phyloP scores from a whole-genome alignment of 768 basidiomycete species.

The Pleurotus pulmonarius region DNA sequence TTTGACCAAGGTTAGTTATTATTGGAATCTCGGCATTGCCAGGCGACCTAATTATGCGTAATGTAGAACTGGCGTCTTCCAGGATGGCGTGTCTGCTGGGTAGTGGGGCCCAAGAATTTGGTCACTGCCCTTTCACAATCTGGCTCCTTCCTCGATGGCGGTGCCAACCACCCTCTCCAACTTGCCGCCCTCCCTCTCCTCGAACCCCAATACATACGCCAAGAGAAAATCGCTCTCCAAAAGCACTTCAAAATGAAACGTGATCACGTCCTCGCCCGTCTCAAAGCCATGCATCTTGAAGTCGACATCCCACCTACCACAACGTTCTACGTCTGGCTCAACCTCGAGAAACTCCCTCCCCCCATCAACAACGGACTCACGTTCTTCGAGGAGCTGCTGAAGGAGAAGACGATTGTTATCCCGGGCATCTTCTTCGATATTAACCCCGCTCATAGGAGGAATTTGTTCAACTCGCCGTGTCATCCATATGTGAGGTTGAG shows the following conservation, averaged over 20 bases:
- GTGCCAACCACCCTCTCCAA: conserved; percentile 90
- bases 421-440: conserved; percentile 91
- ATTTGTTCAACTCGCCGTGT: conserved; percentile 87
- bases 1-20: conserved; percentile 69
- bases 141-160: conserved; percentile 91
- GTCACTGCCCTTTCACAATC: conserved; percentile 90
- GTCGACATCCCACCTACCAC: conserved; percentile 72
- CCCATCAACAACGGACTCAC: conserved; percentile 91
- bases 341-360: conserved; percentile 70
- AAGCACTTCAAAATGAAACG: conserved; percentile 90
- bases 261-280: conserved; percentile 82
- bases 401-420: conserved; percentile 87
- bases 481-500: conserved; percentile 87
- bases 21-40: neutral
- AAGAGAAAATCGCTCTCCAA: conserved; percentile 82
- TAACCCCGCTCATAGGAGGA: conserved; percentile 77
- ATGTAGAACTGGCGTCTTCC: conserved; percentile 89
- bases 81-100: conserved; percentile 94
- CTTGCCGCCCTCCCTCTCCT: conserved; percentile 84
- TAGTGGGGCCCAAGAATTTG: conserved; percentile 85
- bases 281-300: conserved; percentile 73
- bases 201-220: conserved; percentile 59
- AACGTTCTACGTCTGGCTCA: conserved; percentile 96
- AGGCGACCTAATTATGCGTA: neutral
- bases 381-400: conserved; percentile 93